Base-by-base conservation (phyloP, 495 filamentous ascomycete genomes). In the Barbatosphaeria neglecta region DNA sequence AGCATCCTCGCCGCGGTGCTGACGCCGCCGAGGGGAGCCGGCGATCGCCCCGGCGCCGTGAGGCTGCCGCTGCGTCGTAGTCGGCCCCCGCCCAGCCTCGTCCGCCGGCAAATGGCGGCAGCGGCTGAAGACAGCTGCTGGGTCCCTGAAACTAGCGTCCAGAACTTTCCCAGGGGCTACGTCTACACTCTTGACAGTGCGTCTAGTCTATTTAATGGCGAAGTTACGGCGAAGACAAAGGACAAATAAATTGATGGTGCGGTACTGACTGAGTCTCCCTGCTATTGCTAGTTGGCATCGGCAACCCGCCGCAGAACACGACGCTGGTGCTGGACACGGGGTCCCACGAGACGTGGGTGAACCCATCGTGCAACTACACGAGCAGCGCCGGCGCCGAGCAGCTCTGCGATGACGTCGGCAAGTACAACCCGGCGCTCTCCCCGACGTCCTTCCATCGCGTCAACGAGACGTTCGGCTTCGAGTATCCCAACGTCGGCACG, bases 321-420 rank as follows among this genome's bases (percentile, higher is more conserved):
- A 61, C 55, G 6, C 50, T 75, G 20, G 60, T 68, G 41, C 64
- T 90, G 44, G 85, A 90, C 53, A 90, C 85, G 10, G 85, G 85
- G 1, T 90, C 86, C 49, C 88, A 84, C 46, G 87, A 94, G 66
- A 69, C 90, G 9, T 95, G 88, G 88, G 65, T 79, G 22, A 54
- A 65, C 40, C 68, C 70, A 40, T 44, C 40, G 16, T 53, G 61
- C 33, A 62, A 54, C 44, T 58, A 54, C n/a, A 16, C 24, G 6
- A 17, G 18, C 28, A 37, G 42, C 6, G 37, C 49, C 2, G n/a
- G 22, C 1, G 49, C 49, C 19, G 54, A 53, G 43, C 13, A 27
- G 16, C 24, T 55, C 5, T 60, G 57, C 35, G 46, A 51, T 2
- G 1, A 10, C 20, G 24, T 51, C 28, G 51, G 51, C 18, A 37